phyloP scores from a whole-genome alignment of 176 grass and related monocot species.

The Rhynchospora tenuis region DNA sequence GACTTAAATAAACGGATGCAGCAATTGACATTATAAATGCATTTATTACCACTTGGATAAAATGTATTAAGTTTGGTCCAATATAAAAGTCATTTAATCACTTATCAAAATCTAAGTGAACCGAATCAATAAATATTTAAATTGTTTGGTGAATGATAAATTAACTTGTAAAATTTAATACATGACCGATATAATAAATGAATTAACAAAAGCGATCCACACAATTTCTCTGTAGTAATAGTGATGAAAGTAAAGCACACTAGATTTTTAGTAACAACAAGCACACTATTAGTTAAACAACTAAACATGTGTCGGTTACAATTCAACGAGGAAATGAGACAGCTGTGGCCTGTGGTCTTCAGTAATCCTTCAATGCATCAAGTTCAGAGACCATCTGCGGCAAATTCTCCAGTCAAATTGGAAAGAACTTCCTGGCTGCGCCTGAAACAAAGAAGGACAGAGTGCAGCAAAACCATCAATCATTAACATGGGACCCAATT shows the following conservation, averaged over 20 bases:
- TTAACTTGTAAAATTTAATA: background rate
- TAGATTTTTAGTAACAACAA: background rate
- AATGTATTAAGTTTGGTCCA: too few relatives aligned
- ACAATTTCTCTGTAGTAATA: too few relatives aligned
- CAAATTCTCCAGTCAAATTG: background rate
- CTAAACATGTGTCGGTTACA: background rate
- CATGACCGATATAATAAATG: background rate
- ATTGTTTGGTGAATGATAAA: background rate
- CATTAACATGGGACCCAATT: background rate
- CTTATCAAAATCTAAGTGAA: background rate
- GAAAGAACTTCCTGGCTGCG: background rate
- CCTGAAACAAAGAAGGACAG: background rate
- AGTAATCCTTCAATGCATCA: background rate
- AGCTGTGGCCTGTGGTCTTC: background rate
- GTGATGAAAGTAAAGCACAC: too few relatives aligned
- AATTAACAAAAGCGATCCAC: background rate
- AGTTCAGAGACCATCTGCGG: background rate
- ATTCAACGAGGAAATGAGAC: background rate
- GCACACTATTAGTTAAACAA: background rate
- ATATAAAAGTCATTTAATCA: background rate
- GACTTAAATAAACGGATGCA: background rate
- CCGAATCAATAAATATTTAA: background rate
- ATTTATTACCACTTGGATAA: too few relatives aligned
- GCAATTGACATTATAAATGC: background rate
- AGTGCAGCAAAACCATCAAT: background rate